Evolutionary conservation across 2,329 filamentous ascomycete species (phyloP).

Genomic region (Trematosphaeria pertusa): DNA sequence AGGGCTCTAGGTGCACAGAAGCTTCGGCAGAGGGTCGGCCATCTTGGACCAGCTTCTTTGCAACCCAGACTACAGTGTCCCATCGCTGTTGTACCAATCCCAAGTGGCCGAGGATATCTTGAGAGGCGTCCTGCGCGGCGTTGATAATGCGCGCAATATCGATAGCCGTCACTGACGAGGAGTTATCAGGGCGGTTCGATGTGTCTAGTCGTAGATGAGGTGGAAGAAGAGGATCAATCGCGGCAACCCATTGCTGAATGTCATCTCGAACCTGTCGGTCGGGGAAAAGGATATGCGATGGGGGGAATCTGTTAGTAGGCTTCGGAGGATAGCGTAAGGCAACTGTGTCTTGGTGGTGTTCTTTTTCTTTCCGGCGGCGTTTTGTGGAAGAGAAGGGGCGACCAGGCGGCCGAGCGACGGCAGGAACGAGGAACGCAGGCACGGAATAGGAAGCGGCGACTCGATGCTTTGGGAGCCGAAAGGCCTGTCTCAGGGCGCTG

Average conservation of each 20-base stretch:
- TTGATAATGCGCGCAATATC: slow-evolving; percentile 37
- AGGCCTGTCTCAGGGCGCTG: slow-evolving; percentile 45
- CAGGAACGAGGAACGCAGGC: slow-evolving; percentile 45
- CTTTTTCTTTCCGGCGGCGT: slow-evolving; percentile 19
- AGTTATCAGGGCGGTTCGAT: slow-evolving; percentile 12
- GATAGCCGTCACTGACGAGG: slow-evolving; percentile 27
- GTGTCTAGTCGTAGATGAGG: slow-evolving; percentile 33
- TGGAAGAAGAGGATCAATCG: slow-evolving; percentile 48
- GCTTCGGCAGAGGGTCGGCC: slow-evolving; percentile 20
- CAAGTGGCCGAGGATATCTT: slow-evolving; percentile 51
- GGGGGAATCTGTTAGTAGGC: slow-evolving; percentile 7
- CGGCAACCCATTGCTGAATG: slow-evolving; percentile 41
- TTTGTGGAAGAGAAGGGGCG: slow-evolving; percentile 35
- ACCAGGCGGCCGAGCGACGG: slow-evolving; percentile 28
- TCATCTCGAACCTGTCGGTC: slow-evolving; percentile 26
- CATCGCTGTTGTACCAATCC: slow-evolving; percentile 51
- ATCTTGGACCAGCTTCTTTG: slow-evolving; percentile 51
- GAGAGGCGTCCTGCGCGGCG: slow-evolving; percentile 33
- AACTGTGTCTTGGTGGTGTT: slow-evolving; percentile 3
- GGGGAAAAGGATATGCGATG: slow-evolving; percentile 31
- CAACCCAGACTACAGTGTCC: slow-evolving; percentile 55
- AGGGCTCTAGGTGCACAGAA: slow-evolving; percentile 21
- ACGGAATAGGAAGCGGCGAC: slow-evolving; percentile 31
- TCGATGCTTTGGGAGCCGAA: slow-evolving; percentile 34
- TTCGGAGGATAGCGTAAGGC: slow-evolving; percentile 17